Percentiles rank a stretch among this genome's conserved stretches.
These are phyloP conservation scores for Rugosomyces carneus DNA, from an alignment of 1,284 basidiomycete genomes.

Conservation along the genomic window DNA sequence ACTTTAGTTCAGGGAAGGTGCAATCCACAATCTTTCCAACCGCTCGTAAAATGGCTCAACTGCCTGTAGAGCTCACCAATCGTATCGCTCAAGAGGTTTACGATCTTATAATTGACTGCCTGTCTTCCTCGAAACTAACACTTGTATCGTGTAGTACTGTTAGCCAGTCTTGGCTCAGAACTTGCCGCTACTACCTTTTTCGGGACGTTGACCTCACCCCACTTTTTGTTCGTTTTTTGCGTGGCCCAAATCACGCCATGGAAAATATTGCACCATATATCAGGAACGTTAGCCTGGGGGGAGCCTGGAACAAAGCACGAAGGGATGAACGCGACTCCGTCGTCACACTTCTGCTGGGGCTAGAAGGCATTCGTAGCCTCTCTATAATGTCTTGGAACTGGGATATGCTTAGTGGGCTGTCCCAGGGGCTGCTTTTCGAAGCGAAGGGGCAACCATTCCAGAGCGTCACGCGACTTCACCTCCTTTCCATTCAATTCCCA, in stretches of 20 bases:
- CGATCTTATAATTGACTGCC: slow-evolving; percentile 19
- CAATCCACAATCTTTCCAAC: too few relatives aligned
- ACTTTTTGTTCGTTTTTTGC: slow-evolving; percentile 20
- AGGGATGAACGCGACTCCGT: slow-evolving; percentile 17
- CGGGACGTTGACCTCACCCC: slow-evolving; percentile 18
- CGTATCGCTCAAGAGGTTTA: slow-evolving; percentile 22
- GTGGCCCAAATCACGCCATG: slow-evolving; percentile 20
- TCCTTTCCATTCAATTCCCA: slow-evolving; percentile 23
- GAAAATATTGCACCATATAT: slow-evolving; percentile 23
- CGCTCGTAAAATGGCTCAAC: not conserved
- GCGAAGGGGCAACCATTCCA: slow-evolving; percentile 15
- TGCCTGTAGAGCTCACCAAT: slow-evolving; percentile 13
- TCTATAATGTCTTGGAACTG: slow-evolving; percentile 22
- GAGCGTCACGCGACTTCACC: slow-evolving; percentile 20
- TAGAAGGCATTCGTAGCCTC: slow-evolving; percentile 21
- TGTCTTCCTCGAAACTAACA: slow-evolving; percentile 14
- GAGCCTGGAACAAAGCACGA: slow-evolving; percentile 17
- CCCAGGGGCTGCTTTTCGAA: slow-evolving; percentile 10
- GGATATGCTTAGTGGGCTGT: slow-evolving; percentile 16
- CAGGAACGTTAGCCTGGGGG: slow-evolving; percentile 22
- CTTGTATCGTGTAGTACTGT: slow-evolving; percentile 23
- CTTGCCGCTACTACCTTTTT: slow-evolving; percentile 25
- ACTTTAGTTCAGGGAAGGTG: too few relatives aligned
- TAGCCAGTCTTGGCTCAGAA: slow-evolving; percentile 23
- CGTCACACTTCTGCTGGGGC: slow-evolving; percentile 16